Conservation (phyloP, 495 filamentous ascomycete species). For the Neurospora sp. region DNA sequence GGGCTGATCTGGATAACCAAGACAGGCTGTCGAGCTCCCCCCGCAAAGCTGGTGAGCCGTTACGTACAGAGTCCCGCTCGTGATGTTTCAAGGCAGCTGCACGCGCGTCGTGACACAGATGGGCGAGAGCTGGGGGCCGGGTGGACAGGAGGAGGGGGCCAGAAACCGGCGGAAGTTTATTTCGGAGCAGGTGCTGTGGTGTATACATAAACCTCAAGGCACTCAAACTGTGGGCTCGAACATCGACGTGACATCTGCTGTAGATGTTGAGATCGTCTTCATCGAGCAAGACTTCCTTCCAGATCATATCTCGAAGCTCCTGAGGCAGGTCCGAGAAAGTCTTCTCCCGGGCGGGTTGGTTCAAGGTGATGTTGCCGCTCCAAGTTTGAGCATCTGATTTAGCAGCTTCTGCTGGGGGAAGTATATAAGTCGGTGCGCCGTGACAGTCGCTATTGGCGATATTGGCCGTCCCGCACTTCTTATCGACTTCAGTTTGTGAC, state of each 20-base stretch:
- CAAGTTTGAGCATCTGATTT: background rate
- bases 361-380: background rate
- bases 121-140: background rate
- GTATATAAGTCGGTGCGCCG: background rate
- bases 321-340: background rate
- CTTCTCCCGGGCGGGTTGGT: background rate
- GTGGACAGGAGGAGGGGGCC: background rate
- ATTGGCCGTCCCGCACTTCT: background rate
- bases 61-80: background rate
- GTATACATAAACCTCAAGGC: background rate
- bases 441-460: background rate
- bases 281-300: background rate
- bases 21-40: background rate
- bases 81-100: background rate
- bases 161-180: background rate
- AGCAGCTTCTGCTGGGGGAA: background rate
- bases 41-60: background rate
- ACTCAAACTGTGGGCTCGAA: background rate
- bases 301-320: background rate
- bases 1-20: background rate
- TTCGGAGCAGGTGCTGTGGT: background rate
- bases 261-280: background rate
- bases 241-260: background rate
- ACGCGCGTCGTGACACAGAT: background rate
- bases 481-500: background rate